Base-by-base conservation (phyloP, 352 stramenopile species). In the Globisporangium cystogenes region DNA sequence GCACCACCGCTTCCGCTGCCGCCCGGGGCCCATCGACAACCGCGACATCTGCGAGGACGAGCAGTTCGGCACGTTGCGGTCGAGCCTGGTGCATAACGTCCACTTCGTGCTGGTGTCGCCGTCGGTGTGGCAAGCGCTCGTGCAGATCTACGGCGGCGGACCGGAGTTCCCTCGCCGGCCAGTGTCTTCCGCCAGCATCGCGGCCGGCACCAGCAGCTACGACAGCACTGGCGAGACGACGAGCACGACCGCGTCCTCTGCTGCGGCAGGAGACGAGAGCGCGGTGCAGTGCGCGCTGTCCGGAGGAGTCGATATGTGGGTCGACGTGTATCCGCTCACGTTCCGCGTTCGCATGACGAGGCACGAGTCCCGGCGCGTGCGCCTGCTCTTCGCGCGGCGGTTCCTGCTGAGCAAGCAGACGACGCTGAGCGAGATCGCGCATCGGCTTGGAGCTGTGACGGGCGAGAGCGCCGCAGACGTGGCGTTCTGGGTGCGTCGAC, bases 401-500 rank as follows among this genome's bases (percentile, higher is more conserved):
- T 76, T 89, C 27, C 46, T 84, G 23, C 36, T 91, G 3, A 51
- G 67, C 11, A 55, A 40, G 2, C 14, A 50, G 45, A 76, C 72
- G 7, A 76, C 68, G 12, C n/a, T 88, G 8, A 81, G 76, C 26
- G 67, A 83, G n/a, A 62, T 91, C 45, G 55, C 87, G 10, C 46
- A 72, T 50, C 74, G 76, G 0, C 57, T 91, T 26, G 77, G 80
- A 0, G 58, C 89, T 2, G 64, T 76, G 27, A 67, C 71, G 16
- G 74, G 68, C 11, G 61, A 78, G 11, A 91, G 87, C 37, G 60
- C 72, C 0, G 64, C 66, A 39, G 75, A 85, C 39, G 66, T 89
- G 2, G 68, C 76, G 23, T 56, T 91, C 11, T 91, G 80, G 80
- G 50, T 86, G 42, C 76, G 80, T 23, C 73, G 74, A 7, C 60